Evolutionary conservation across 2,329 filamentous ascomycete genomes (phyloP).

Genomic region (Madurella fahalii): DNA sequence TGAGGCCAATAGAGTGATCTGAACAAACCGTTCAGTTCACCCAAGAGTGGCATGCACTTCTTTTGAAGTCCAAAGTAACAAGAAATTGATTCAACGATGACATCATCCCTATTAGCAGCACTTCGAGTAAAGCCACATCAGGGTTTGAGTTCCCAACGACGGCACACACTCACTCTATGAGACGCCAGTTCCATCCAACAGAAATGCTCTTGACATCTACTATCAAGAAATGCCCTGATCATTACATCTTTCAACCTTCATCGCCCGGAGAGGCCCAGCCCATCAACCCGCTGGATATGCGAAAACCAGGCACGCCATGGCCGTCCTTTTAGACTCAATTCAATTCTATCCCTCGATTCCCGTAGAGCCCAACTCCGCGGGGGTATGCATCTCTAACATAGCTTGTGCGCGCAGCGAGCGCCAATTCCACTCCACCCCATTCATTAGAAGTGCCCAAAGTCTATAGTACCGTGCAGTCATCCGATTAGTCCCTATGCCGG

Average conservation of each 20-base stretch:
- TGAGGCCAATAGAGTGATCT: too few species aligned
- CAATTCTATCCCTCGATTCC: neutral
- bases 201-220: too few species aligned
- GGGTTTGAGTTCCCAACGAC: neutral
- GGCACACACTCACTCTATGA: neutral
- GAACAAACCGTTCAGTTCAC: too few species aligned
- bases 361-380: neutral
- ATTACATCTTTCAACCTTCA: too few species aligned
- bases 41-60: too few species aligned
- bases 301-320: neutral
- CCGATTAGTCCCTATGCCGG: slow-evolving; percentile 22
- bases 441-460: neutral
- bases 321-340: neutral
- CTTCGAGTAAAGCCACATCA: neutral
- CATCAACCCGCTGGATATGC: too few species aligned
- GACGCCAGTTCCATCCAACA: too few species aligned
- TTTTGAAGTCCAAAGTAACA: too few species aligned
- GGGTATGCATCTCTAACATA: slow-evolving; percentile 12
- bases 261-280: too few species aligned
- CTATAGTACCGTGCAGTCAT: neutral
- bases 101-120: neutral
- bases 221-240: too few species aligned
- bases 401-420: neutral
- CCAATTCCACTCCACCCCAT: slow-evolving; percentile 1
- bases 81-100: neutral